These are phyloP conservation scores for Zalerion maritima DNA, from an alignment of 495 filamentous ascomycete genomes.

Conservation along the genomic window DNA sequence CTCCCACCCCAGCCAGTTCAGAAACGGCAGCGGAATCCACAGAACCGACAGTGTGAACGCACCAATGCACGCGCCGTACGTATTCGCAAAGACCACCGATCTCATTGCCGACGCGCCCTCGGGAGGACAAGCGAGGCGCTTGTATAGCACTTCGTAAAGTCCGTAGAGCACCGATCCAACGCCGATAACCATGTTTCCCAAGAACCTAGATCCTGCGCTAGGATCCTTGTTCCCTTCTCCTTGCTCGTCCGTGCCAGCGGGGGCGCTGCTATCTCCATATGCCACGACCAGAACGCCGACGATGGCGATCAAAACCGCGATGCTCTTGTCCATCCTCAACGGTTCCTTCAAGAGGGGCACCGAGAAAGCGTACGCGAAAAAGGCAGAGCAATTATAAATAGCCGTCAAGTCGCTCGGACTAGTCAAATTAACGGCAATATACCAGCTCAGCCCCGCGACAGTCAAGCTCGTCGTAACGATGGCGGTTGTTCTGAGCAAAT, in stretches of 20 bases:
- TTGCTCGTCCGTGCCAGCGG: constrained; percentile 22
- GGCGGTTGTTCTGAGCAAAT: constrained; percentile 63
- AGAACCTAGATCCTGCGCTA: constrained; percentile 43
- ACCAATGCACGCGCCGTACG: constrained; percentile 77
- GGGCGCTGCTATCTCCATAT: constrained; percentile 52
- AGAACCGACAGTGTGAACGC: constrained; percentile 69
- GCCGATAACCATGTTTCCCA: constrained; percentile 86
- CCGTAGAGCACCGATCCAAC: constrained; percentile 90
- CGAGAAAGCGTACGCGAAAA: constrained; percentile 94
- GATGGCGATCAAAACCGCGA: constrained; percentile 75
- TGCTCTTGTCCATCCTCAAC: constrained; percentile 60
- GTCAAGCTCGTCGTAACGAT: constrained; percentile 79
- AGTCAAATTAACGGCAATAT: constrained; percentile 83
- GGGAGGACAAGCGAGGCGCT: constrained; percentile 79
- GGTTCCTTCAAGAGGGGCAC: constrained; percentile 79
- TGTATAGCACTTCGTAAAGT: constrained; percentile 94
- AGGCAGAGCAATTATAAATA: constrained; percentile 98
- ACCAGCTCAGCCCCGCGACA: constrained; percentile 87
- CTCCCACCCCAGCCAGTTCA: constrained; percentile 67
- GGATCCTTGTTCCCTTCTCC: constrained; percentile 27
- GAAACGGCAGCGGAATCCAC: constrained; percentile 80
- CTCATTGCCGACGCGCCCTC: constrained; percentile 67
- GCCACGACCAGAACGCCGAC: constrained; percentile 81
- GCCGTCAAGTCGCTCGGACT: constrained; percentile 85
- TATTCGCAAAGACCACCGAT: constrained; percentile 85